Percentiles rank a stretch among this genome's conserved stretches.
These are phyloP conservation scores for Pseudogymnoascus sp. DNA, from an alignment of 2,329 filamentous ascomycete species.

Conservation along the genomic window DNA sequence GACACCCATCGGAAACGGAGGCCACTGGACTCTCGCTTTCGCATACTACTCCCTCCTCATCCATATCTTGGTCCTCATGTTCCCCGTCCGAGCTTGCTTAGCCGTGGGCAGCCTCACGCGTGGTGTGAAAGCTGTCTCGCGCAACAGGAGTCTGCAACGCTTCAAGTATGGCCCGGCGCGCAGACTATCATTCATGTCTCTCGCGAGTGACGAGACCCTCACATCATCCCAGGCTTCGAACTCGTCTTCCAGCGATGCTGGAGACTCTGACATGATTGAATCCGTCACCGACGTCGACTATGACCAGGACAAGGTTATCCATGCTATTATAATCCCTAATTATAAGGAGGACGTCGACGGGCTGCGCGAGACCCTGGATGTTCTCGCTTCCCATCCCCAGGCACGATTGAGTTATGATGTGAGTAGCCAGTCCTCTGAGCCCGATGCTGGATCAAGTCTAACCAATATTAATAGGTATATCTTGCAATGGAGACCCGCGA, in stretches of 20 bases:
- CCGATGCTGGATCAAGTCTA: neutral
- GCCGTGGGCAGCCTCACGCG: slow-evolving; percentile 50
- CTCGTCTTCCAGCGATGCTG: slow-evolving; percentile 35
- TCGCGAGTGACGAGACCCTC: slow-evolving; percentile 49
- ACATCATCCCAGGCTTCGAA: slow-evolving; percentile 32
- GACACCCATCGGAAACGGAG: neutral
- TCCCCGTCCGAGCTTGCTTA: slow-evolving; percentile 55
- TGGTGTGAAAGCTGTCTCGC: slow-evolving; percentile 31
- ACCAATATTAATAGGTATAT: slow-evolving; percentile 45
- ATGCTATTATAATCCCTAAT: slow-evolving; percentile 63
- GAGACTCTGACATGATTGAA: slow-evolving; percentile 34
- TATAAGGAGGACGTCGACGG: slow-evolving; percentile 67
- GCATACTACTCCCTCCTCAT: slow-evolving; percentile 58
- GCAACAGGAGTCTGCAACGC: slow-evolving; percentile 36
- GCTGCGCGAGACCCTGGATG: slow-evolving; percentile 58
- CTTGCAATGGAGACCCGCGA: slow-evolving; percentile 68
- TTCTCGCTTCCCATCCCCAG: slow-evolving; percentile 58
- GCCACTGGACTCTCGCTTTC: slow-evolving; percentile 34
- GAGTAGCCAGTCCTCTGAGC: slow-evolving; percentile 30
- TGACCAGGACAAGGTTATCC: slow-evolving; percentile 41
- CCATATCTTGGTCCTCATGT: slow-evolving; percentile 55
- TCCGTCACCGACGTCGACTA: slow-evolving; percentile 39
- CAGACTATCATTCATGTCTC: slow-evolving; percentile 45
- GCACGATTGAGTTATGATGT: slow-evolving; percentile 61
- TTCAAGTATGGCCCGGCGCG: slow-evolving; percentile 41